phyloP scores from a whole-genome alignment of 2,329 filamentous ascomycete genomes.

The Endothia cerciana region DNA sequence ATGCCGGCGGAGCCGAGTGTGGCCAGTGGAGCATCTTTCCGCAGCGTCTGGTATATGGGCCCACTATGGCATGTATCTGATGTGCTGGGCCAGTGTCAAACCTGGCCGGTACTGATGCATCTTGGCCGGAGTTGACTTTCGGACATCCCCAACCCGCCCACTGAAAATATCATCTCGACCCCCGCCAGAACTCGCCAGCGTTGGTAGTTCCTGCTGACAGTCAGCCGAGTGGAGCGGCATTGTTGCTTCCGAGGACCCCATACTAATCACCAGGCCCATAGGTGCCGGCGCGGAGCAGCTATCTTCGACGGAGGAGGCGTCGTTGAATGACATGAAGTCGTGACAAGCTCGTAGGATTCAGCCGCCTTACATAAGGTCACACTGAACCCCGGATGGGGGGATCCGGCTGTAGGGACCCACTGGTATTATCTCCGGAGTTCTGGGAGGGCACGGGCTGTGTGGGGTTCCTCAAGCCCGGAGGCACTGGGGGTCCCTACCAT shows the following conservation, averaged over 20 bases:
- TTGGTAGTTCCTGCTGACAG: background rate
- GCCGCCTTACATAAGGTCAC: conserved; percentile 25
- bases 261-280: background rate
- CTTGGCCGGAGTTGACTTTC: conserved; percentile 22
- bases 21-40: background rate
- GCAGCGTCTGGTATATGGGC: background rate
- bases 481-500: background rate
- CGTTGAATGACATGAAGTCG: conserved; percentile 51
- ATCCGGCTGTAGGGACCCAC: background rate
- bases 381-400: background rate
- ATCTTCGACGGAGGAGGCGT: conserved; percentile 35
- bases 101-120: conserved; percentile 17
- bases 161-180: background rate
- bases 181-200: background rate
- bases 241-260: background rate
- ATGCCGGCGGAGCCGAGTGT: background rate
- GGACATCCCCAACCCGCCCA: conserved; percentile 30
- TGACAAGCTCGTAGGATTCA: conserved; percentile 4
- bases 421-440: background rate
- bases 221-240: background rate
- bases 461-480: background rate
- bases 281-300: background rate
- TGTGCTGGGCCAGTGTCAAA: background rate
- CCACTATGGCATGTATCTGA: background rate
- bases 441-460: background rate